A percentile compares a stretch with the other conserved stretches of the same genome.
These are phyloP conservation scores for Phytophthora sojae DNA, from an alignment of 352 stramenopile genomes.

Conservation along the genomic window DNA sequence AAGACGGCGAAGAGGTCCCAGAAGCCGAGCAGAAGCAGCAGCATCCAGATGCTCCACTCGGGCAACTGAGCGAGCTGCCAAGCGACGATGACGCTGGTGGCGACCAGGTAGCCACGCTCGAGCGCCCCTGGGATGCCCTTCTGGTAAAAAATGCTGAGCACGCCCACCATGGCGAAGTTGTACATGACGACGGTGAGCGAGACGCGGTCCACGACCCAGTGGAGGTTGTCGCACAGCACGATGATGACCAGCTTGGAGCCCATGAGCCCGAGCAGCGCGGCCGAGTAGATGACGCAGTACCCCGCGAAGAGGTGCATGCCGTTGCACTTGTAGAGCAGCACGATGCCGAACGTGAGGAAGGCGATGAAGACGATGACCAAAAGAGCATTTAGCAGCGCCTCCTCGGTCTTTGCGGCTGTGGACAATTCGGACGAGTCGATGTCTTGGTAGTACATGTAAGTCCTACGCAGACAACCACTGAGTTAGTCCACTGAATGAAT, in stretches of 20 bases:
- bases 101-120: slow-evolving; percentile 93
- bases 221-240: slow-evolving; percentile 53
- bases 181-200: slow-evolving; percentile 84
- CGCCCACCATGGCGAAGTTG: slow-evolving; percentile 88
- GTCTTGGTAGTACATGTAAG: slow-evolving; percentile 86
- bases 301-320: slow-evolving; percentile 77
- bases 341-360: slow-evolving; percentile 78
- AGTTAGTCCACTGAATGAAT: background rate
- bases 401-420: slow-evolving; percentile 51
- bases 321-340: slow-evolving; percentile 87
- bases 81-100: slow-evolving; percentile 95
- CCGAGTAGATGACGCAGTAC: slow-evolving; percentile 84
- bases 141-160: slow-evolving; percentile 90
- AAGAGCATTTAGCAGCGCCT: slow-evolving; percentile 80
- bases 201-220: slow-evolving; percentile 60
- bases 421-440: slow-evolving; percentile 59
- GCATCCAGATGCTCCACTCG: slow-evolving; percentile 91
- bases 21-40: slow-evolving; percentile 94
- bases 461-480: slow-evolving; percentile 29
- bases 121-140: slow-evolving; percentile 79
- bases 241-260: slow-evolving; percentile 80
- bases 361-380: slow-evolving; percentile 86
- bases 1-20: slow-evolving; percentile 98
- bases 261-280: slow-evolving; percentile 70
- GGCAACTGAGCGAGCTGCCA: slow-evolving; percentile 97